Conservation (phyloP, 371 early-diverging fungal species). For the Lichtheimia hyalospora region DNA sequence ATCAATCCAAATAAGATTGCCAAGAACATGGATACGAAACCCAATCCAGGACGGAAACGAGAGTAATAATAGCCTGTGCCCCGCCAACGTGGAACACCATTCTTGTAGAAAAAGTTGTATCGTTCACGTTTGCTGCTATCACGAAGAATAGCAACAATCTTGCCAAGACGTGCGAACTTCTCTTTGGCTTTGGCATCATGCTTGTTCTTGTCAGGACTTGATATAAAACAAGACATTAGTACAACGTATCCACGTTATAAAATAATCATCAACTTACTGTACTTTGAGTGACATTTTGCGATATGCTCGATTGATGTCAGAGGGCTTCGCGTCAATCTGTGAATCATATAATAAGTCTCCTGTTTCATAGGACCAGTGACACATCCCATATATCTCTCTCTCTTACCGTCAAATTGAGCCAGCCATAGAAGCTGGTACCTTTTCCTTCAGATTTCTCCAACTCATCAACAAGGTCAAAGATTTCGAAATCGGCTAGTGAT, state of each 20-base stretch:
- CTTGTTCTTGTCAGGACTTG: conserved; percentile 78
- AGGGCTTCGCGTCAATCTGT: conserved; percentile 64
- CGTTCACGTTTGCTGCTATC: conserved; percentile 67
- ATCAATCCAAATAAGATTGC: conserved; percentile 53
- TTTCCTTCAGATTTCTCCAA: conserved; percentile 70
- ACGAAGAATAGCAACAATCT: conserved; percentile 70
- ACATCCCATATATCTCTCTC: background rate
- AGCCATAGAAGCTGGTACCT: conserved; percentile 59
- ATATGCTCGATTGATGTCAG: conserved; percentile 84
- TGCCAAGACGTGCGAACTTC: conserved; percentile 68
- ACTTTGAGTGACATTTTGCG: conserved; percentile 88
- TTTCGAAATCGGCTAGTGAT: conserved; percentile 65
- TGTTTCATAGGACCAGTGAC: background rate
- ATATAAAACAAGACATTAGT: background rate
- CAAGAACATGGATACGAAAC: conserved; percentile 58
- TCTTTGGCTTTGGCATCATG: conserved; percentile 51
- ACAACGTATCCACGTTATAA: no score
- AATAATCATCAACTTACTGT: conserved; percentile 66
- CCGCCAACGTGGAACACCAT: conserved; percentile 89
- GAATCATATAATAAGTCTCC: background rate
- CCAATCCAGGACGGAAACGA: conserved; percentile 81
- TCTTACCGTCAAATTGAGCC: conserved; percentile 53
- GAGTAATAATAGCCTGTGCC: conserved; percentile 82
- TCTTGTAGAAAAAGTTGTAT: conserved; percentile 83
- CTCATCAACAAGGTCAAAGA: conserved; percentile 82